Evolutionary conservation across 352 stramenopile species (phyloP), one percentile per base, ranked within the genome.

Genomic region (Discostella stelligera): DNA sequence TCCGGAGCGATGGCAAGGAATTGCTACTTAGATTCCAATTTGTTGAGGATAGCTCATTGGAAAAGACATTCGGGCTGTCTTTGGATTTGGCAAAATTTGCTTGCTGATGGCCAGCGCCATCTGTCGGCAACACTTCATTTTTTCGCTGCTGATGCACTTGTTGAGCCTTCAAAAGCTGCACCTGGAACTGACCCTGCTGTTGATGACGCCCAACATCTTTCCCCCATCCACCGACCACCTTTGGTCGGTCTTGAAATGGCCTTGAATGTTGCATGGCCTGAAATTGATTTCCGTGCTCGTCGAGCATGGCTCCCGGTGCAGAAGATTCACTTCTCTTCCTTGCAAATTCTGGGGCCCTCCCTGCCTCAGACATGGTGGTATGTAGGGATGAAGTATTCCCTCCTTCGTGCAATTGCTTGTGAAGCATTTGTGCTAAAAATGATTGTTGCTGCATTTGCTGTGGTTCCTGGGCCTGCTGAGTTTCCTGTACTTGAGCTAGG

Each of bases 221-320:
- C 3, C 9, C 11, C 4, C 9, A 32, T 20, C n/a, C 14, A 23
- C 14, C 9, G n/a, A 23, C 50, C 18, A 27, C 48, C 8, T 55
- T 14, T 48, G 56, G 56, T 4, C 69, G 72, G 32, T 80, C 48
- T 25, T 66, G 59, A 16, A 75, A 21, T 16, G 63, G 56, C 39
- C 69, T 52, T 14, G 63, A 48, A 18, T 76, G 72, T 25, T 76
- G 65, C 65, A 80, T 76, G 0, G 66, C 21, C 30, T 80, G 46
- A 55, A 76, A 76, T 56, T 80, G 66, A 13, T 71, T 74, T 0
- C 73, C 60, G 7, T 63, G 53, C 37, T 79, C 55, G 25, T 73
- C 71, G 0, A 79, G 58, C 46, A 46, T 56, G 21, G 41, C 54
- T 46, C 52, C 64, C 27, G 58, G 48, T 20, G 48, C 55, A 25